These are phyloP conservation scores for Plasmodium vivax DNA, from an alignment of 169 alveolate species.

Conservation along the genomic window DNA sequence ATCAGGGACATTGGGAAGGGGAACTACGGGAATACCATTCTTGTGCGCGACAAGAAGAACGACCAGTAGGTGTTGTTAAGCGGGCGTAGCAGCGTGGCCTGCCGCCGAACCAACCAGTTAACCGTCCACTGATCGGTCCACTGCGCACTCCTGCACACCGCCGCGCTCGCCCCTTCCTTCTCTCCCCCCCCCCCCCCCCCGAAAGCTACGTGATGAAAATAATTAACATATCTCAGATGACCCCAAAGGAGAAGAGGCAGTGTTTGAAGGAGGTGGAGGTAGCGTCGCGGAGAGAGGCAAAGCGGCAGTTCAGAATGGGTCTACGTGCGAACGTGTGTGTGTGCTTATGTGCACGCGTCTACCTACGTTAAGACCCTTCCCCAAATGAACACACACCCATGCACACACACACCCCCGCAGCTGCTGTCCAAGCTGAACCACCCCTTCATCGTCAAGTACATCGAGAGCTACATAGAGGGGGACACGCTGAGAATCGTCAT, in stretches of 20 bases:
- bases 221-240: slow-evolving; percentile 78
- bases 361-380: neutral
- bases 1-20: slow-evolving; percentile 81
- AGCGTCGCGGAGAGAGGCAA: neutral
- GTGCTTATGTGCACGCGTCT: neutral
- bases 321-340: neutral
- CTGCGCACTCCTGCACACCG: neutral
- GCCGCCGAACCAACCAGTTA: neutral
- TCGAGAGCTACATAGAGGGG: slow-evolving; percentile 91
- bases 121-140: too few species aligned
- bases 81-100: neutral
- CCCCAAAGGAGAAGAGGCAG: slow-evolving; percentile 79
- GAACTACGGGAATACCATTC: slow-evolving; percentile 82
- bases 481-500: slow-evolving; percentile 89
- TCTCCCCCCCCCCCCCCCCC: slow-evolving; percentile 54
- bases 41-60: slow-evolving; percentile 75
- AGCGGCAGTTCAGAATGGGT: neutral
- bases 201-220: slow-evolving; percentile 80
- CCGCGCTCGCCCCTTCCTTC: neutral
- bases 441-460: slow-evolving; percentile 90
- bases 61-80: slow-evolving; percentile 76
- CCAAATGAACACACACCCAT: neutral
- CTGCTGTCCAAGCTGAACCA: slow-evolving; percentile 80
- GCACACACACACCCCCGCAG: slow-evolving; percentile 34
- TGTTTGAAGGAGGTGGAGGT: slow-evolving; percentile 87